Evolutionary conservation across 1,139 yeast species (phyloP).

Genomic region (Pichia kudriavzevii): DNA sequence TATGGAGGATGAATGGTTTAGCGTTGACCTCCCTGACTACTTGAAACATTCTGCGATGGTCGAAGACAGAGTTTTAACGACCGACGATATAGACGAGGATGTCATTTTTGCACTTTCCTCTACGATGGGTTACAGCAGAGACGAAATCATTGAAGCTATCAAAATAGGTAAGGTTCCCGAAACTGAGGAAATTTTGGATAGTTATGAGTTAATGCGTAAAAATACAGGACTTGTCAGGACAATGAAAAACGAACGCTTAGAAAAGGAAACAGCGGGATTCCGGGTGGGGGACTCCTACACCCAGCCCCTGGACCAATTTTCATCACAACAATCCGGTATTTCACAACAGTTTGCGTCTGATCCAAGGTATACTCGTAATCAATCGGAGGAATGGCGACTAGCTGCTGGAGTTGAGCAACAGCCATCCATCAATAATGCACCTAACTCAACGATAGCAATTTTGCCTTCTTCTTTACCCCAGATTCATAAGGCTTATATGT

Average conservation of each 20-base stretch:
- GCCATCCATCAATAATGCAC: conserved; percentile 31
- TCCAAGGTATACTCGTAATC: background rate
- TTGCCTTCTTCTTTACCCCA: conserved; percentile 91
- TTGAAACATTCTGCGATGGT: conserved; percentile 63
- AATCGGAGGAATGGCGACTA: conserved; percentile 23
- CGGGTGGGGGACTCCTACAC: background rate
- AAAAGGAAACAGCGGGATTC: conserved; percentile 10
- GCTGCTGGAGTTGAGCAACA: conserved; percentile 25
- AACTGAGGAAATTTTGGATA: conserved; percentile 79
- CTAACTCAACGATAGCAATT: conserved; percentile 74
- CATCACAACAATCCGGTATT: conserved; percentile 7
- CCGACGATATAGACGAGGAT: conserved; percentile 58
- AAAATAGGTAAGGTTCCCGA: conserved; percentile 34
- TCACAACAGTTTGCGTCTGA: background rate
- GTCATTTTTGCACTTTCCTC: conserved; percentile 70
- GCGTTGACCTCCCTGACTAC: conserved; percentile 73
- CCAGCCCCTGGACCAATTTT: conserved; percentile 9
- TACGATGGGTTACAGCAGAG: conserved; percentile 90
- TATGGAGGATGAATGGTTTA: conserved; percentile 96
- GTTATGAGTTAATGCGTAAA: conserved; percentile 81
- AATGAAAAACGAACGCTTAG: conserved; percentile 40
- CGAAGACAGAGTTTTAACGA: conserved; percentile 29
- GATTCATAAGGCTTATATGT: conserved; percentile 90
- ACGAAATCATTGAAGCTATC: conserved; percentile 76
- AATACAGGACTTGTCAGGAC: conserved; percentile 65